These are phyloP conservation scores for Pseudevernia furfuracea DNA, from an alignment of 495 filamentous ascomycete genomes.

Conservation along the genomic window DNA sequence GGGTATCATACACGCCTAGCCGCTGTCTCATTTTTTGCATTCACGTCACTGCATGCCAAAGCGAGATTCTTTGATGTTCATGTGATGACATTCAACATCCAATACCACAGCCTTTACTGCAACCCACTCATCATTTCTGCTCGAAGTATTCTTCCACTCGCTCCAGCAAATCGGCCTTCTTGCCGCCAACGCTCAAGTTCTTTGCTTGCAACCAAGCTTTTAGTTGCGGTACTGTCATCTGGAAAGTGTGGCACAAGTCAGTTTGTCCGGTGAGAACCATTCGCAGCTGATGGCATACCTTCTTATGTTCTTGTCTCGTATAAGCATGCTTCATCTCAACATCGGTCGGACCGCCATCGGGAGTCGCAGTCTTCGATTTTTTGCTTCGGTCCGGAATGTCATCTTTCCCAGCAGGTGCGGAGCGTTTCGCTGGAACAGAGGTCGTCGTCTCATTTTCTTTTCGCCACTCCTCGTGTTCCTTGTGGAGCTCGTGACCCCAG, in stretches of 20 bases:
- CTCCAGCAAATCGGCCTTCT: constrained; percentile 75
- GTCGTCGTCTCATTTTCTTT: constrained; percentile 34
- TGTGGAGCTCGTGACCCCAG: constrained; percentile 63
- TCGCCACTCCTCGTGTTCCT: constrained; percentile 39
- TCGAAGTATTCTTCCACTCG: constrained; percentile 73
- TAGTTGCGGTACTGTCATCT: constrained; percentile 58
- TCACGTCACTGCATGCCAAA: not conserved
- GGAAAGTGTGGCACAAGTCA: not conserved
- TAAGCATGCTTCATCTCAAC: constrained; percentile 55
- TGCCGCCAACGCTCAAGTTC: constrained; percentile 52
- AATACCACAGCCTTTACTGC: not conserved
- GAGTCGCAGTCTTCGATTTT: constrained; percentile 40
- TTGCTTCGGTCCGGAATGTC: constrained; percentile 33
- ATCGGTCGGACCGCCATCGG: constrained; percentile 37
- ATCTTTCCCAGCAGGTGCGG: constrained; percentile 37
- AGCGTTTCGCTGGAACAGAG: constrained; percentile 40
- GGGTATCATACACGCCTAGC: not conserved
- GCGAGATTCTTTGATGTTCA: too few species aligned
- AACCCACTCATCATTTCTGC: constrained; percentile 30
- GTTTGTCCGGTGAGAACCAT: constrained; percentile 26
- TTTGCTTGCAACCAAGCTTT: constrained; percentile 60
- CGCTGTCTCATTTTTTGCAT: not conserved
- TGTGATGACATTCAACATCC: not conserved
- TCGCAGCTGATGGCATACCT: constrained; percentile 33
- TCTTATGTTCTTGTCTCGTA: constrained; percentile 53